phyloP scores from a whole-genome alignment of 148 eudicot genomes.

The Cornus florida region DNA sequence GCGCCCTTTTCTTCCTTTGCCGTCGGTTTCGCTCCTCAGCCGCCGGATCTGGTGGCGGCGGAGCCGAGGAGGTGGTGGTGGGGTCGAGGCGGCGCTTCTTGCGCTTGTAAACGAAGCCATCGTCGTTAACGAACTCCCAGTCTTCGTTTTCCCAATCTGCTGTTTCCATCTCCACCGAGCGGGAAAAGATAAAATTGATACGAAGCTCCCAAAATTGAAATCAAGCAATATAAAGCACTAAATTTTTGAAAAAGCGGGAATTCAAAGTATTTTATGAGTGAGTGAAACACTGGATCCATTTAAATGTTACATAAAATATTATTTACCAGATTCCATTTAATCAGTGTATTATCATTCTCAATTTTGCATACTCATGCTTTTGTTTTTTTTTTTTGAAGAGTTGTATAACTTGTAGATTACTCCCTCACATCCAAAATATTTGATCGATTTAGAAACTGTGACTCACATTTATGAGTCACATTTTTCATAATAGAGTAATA shows the following conservation, averaged over 20 bases:
- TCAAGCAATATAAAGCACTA: not conserved
- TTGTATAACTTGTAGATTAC: too few species aligned
- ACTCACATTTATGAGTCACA: too few species aligned
- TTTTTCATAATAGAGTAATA: too few species aligned
- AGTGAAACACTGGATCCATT: too few species aligned
- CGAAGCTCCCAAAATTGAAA: too few species aligned
- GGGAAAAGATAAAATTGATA: not conserved
- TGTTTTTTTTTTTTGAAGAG: too few species aligned
- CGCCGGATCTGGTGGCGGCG: conserved; percentile 52
- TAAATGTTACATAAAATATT: too few species aligned
- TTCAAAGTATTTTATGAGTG: not conserved
- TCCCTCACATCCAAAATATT: too few species aligned
- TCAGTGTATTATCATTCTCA: too few species aligned
- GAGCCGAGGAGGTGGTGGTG: conserved; percentile 18
- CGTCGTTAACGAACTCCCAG: conserved; percentile 65
- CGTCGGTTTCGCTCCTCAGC: conserved; percentile 35
- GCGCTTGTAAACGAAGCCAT: conserved; percentile 69
- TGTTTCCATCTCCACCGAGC: conserved; percentile 9
- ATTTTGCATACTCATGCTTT: too few species aligned
- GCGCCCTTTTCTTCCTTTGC: conserved; percentile 39
- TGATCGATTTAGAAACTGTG: too few species aligned
- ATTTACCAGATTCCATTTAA: too few species aligned
- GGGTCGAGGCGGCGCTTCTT: conserved; percentile 33
- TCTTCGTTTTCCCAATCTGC: conserved; percentile 9
- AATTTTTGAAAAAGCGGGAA: conserved; percentile 6